phyloP scores from a whole-genome alignment of 768 basidiomycete genomes.

The Termitomyces sp. region DNA sequence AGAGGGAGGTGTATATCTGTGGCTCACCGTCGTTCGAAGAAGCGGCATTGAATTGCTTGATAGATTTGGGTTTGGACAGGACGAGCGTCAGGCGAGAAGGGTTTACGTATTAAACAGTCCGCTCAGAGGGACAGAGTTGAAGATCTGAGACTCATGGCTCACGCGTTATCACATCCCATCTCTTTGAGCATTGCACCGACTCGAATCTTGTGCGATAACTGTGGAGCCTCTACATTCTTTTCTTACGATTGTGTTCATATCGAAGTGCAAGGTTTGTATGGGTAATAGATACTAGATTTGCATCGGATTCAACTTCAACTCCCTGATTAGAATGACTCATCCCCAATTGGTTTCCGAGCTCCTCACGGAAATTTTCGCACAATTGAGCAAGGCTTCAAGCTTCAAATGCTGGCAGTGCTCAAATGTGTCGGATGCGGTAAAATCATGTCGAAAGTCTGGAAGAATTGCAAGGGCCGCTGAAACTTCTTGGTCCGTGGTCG shows the following conservation, averaged over 20 bases:
- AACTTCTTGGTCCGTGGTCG: not conserved
- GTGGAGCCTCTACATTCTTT: not conserved
- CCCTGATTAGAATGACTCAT: not conserved
- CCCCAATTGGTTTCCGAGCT: not conserved
- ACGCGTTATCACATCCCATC: no score
- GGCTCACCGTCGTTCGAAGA: constrained; percentile 48
- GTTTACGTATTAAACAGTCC: constrained; percentile 23
- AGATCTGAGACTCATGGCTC: no score
- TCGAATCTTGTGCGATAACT: not conserved
- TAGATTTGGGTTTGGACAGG: constrained; percentile 30
- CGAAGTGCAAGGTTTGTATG: no score
- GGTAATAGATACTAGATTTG: not conserved
- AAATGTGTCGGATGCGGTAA: not conserved
- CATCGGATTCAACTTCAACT: not conserved
- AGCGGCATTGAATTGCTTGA: constrained; percentile 30
- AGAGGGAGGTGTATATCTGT: constrained; percentile 43
- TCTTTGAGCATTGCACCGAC: no score
- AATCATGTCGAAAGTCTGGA: not conserved
- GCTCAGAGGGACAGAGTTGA: no score
- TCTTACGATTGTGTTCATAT: not conserved
- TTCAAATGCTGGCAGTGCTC: not conserved
- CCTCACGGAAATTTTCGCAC: not conserved
- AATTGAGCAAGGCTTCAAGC: not conserved
- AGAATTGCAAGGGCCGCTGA: not conserved
- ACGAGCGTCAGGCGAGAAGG: constrained; percentile 34